These are phyloP conservation scores for Sechiopsis laciniata DNA, from an alignment of 306 rosid species.

Conservation along the genomic window DNA sequence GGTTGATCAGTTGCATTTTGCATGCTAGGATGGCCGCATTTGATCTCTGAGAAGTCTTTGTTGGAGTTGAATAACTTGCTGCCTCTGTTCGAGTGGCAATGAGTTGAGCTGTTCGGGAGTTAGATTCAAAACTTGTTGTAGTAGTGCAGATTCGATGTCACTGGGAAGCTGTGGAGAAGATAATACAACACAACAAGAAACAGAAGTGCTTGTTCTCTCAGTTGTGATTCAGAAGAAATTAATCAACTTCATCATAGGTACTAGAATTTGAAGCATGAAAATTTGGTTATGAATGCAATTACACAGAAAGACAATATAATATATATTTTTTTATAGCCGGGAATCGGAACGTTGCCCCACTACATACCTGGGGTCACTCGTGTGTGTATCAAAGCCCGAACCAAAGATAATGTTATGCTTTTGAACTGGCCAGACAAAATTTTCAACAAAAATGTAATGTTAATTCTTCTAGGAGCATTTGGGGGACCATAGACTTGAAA, in stretches of 20 bases:
- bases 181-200: neutral
- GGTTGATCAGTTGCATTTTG: constrained; percentile 4
- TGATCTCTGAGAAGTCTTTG: constrained; percentile 65
- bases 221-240: neutral
- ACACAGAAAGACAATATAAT: neutral
- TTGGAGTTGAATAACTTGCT: constrained; percentile 88
- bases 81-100: constrained; percentile 78
- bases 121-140: constrained; percentile 84
- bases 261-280: too few species aligned
- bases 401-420: too few species aligned
- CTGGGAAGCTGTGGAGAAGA: constrained; percentile 47
- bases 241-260: neutral
- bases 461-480: too few species aligned
- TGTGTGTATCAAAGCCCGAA: too few species aligned
- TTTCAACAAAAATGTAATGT: too few species aligned
- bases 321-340: too few species aligned
- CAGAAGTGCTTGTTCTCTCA: neutral
- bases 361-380: too few species aligned
- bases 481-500: too few species aligned
- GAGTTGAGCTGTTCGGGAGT: constrained; percentile 85
- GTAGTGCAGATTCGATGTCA: constrained; percentile 58
- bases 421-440: too few species aligned
- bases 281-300: too few species aligned
- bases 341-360: too few species aligned
- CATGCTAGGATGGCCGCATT: constrained; percentile 49